These are phyloP conservation scores for Rhodomyrtus psidioides DNA, from an alignment of 441 rosid genomes.

Conservation along the genomic window DNA sequence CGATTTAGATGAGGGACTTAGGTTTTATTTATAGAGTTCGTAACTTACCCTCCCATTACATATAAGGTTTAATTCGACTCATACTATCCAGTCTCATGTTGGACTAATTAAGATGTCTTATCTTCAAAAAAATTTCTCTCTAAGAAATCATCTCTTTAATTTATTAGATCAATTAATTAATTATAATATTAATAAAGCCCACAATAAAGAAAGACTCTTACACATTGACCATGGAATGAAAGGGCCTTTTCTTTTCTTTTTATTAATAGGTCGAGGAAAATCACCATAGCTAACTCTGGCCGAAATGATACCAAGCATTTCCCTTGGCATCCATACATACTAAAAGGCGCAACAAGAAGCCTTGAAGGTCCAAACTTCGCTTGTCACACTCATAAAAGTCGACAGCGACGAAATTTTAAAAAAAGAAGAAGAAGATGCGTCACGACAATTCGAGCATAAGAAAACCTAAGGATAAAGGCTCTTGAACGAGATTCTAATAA, in stretches of 20 bases:
- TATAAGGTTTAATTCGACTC: no score
- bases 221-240: not conserved
- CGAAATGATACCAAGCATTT: not conserved
- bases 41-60: no score
- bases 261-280: not conserved
- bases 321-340: not conserved
- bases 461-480: not conserved
- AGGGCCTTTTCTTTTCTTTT: not conserved
- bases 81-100: no score
- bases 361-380: not conserved
- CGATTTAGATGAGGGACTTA: no score
- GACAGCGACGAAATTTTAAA: not conserved
- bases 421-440: not conserved
- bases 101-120: no score
- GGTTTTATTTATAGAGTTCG: no score
- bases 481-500: not conserved
- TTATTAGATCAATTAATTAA: no score
- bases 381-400: not conserved
- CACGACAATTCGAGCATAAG: not conserved
- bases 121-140: no score
- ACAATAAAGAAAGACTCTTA: no score
- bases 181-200: no score
- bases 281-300: not conserved
- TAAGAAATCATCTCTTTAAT: no score
- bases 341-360: not conserved